phyloP scores from a whole-genome alignment of 768 basidiomycete species.

The Tricholoma matsutake region DNA sequence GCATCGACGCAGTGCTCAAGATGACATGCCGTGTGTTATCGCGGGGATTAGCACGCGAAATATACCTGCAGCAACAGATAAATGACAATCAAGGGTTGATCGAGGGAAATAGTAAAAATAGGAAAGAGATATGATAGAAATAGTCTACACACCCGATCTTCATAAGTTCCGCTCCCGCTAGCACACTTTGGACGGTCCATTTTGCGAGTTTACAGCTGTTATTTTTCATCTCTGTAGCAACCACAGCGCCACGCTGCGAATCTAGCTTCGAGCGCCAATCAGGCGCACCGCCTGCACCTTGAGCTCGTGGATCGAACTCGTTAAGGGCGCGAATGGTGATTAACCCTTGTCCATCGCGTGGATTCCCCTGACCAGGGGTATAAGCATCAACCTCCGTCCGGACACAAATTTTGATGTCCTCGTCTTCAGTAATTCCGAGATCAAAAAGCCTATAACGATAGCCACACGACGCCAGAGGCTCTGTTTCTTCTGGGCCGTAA shows the following conservation, averaged over 20 bases:
- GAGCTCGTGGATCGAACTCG: conserved; percentile 90
- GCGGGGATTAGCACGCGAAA: conserved; percentile 89
- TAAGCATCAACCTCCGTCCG: conserved; percentile 97
- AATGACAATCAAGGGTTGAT: not conserved
- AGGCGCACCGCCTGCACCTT: conserved; percentile 92
- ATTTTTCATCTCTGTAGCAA: conserved; percentile 99
- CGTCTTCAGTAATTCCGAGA: conserved; percentile 85
- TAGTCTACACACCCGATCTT: conserved; percentile 82
- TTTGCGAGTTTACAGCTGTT: conserved; percentile 97
- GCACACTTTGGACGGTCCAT: conserved; percentile 93
- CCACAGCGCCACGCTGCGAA: conserved; percentile 94
- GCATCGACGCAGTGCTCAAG: conserved; percentile 90
- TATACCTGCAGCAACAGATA: conserved; percentile 58
- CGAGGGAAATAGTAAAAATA: conserved; percentile 1
- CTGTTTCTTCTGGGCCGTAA: conserved; percentile 89
- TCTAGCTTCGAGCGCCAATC: conserved; percentile 99
- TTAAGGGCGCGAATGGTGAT: conserved; percentile 94
- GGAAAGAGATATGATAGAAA: not conserved
- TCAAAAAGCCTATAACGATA: conserved; percentile 97
- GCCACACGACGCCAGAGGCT: conserved; percentile 92
- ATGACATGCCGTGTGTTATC: conserved; percentile 97
- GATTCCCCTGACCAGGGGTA: conserved; percentile 55
- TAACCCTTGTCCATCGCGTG: conserved; percentile 68
- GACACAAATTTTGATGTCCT: conserved; percentile 87
- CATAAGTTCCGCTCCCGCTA: conserved; percentile 94